A percentile compares a stretch with the other conserved stretches of the same genome.
phyloP scores from a whole-genome alignment of 78 protist genomes.

The Dictyostelium citrinum region DNA sequence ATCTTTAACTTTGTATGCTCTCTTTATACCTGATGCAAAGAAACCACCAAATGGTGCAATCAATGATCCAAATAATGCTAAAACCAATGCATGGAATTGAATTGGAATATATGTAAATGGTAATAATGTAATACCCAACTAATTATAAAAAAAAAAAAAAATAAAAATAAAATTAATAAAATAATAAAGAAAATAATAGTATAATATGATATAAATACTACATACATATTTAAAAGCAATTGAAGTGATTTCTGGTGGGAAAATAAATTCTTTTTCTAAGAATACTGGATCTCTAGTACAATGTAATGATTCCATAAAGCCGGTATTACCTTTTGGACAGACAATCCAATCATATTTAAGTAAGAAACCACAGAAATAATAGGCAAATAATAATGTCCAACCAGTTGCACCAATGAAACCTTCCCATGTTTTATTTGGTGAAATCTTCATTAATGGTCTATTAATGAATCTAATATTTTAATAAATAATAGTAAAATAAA shows the following conservation, averaged over 20 bases:
- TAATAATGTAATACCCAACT: slow-evolving; percentile 29
- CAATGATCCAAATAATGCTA: slow-evolving; percentile 92
- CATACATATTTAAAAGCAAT: slow-evolving; percentile 35
- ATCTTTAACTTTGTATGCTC: slow-evolving; percentile 96
- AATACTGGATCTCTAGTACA: slow-evolving; percentile 62
- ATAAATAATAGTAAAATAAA: background rate
- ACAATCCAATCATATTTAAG: slow-evolving; percentile 48
- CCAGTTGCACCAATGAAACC: slow-evolving; percentile 96
- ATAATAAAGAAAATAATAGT: background rate
- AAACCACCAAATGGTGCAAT: slow-evolving; percentile 98
- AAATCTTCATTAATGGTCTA: slow-evolving; percentile 90
- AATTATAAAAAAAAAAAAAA: background rate
- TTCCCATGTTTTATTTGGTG: slow-evolving; percentile 98
- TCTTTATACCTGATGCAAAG: slow-evolving; percentile 96
- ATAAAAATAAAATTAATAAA: background rate
- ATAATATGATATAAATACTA: background rate
- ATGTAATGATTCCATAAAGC: slow-evolving; percentile 46
- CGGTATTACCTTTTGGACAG: slow-evolving; percentile 63
- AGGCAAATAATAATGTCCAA: slow-evolving; percentile 87
- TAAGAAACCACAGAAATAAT: slow-evolving; percentile 66
- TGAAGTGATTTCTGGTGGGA: slow-evolving; percentile 42
- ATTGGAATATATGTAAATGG: slow-evolving; percentile 67
- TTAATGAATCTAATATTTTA: slow-evolving; percentile 37
- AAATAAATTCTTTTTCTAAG: slow-evolving; percentile 23
- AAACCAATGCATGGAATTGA: slow-evolving; percentile 85